These are phyloP conservation scores for Leccinum aurantiacum DNA, from an alignment of 768 basidiomycete genomes.

Conservation along the genomic window DNA sequence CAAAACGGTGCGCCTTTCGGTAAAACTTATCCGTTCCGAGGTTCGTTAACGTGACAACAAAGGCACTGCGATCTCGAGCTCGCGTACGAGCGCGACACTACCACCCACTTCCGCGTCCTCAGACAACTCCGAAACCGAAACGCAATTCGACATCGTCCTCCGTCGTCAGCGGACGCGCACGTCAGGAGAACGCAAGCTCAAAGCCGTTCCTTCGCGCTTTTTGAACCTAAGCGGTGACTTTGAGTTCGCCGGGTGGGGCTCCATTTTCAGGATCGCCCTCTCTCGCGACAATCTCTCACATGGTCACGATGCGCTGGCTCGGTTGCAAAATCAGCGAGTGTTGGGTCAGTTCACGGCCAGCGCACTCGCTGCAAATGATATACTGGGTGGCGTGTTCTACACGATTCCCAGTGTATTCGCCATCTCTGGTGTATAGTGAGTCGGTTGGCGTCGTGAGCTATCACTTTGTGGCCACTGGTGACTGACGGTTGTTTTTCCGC, in stretches of 20 bases:
- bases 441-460: slow-evolving; percentile 7
- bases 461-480: background rate
- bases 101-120: slow-evolving; percentile 43
- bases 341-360: slow-evolving; percentile 66
- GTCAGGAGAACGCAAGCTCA: slow-evolving; percentile 40
- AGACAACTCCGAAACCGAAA: slow-evolving; percentile 34
- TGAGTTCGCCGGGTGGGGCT: slow-evolving; percentile 75
- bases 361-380: slow-evolving; percentile 65
- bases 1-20: slow-evolving; percentile 7
- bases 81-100: background rate
- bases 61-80: background rate
- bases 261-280: slow-evolving; percentile 47
- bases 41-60: background rate
- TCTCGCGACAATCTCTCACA: slow-evolving; percentile 39
- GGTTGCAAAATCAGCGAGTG: slow-evolving; percentile 36
- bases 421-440: slow-evolving; percentile 63
- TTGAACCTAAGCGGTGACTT: slow-evolving; percentile 61
- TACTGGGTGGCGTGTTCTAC: slow-evolving; percentile 70
- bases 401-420: slow-evolving; percentile 64
- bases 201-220: slow-evolving; percentile 55
- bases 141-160: slow-evolving; percentile 55
- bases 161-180: slow-evolving; percentile 58
- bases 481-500: background rate
- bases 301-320: slow-evolving; percentile 34
- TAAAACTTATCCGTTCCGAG: background rate